Conservation (phyloP, 306 rosid genomes). For the Boehmeria nivea region DNA sequence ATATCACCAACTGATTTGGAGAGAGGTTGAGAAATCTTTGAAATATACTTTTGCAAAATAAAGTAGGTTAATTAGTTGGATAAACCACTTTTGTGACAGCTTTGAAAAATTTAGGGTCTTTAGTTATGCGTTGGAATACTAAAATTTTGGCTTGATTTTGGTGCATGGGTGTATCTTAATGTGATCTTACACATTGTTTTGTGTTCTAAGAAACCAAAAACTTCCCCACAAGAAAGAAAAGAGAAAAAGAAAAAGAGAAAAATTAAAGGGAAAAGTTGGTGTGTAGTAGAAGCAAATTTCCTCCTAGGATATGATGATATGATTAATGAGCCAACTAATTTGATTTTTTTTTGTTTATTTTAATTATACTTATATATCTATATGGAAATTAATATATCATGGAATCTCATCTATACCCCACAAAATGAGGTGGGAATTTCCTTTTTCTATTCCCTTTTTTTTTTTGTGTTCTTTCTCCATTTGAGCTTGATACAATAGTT, state of each 20-base stretch:
- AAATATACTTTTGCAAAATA: slow-evolving; percentile 2
- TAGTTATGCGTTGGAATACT: slow-evolving; percentile 9
- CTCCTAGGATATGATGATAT: neutral
- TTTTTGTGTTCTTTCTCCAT: no score
- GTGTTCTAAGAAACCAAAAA: neutral
- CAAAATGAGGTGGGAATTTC: no score
- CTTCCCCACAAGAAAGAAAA: neutral
- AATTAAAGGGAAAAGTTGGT: neutral
- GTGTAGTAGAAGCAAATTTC: slow-evolving; percentile 10
- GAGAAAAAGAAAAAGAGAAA: neutral
- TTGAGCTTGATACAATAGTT: neutral
- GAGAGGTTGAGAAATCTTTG: neutral
- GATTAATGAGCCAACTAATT: neutral
- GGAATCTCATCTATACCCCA: no score
- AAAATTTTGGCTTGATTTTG: slow-evolving; percentile 7
- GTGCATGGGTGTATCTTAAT: no score
- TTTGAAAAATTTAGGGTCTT: slow-evolving; percentile 6
- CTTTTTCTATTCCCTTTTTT: neutral
- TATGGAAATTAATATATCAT: no score
- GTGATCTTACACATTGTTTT: neutral
- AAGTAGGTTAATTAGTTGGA: slow-evolving; percentile 8
- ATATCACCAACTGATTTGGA: no score
- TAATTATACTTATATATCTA: neutral
- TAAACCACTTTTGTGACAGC: slow-evolving; percentile 8
- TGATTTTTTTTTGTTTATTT: neutral